Evolutionary conservation across 352 stramenopile species (phyloP).

Genomic region (Globisporangium echinulatum): DNA sequence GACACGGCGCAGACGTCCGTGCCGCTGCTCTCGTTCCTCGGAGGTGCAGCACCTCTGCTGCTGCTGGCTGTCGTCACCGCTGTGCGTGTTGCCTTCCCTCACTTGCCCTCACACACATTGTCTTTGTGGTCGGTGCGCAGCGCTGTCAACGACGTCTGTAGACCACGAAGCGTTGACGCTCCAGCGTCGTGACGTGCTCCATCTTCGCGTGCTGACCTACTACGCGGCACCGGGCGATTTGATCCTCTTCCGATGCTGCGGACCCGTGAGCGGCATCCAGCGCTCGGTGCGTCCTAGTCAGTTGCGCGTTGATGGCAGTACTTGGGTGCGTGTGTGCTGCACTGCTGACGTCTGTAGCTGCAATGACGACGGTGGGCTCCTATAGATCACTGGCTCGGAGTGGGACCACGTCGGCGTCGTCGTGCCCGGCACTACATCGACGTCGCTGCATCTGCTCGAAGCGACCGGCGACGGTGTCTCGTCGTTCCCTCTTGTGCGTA

Average conservation of each 20-base stretch:
- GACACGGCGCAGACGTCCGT: constrained; percentile 29
- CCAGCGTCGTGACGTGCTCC: constrained; percentile 37
- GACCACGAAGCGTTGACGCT: constrained; percentile 24
- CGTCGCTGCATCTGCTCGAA: constrained; percentile 38
- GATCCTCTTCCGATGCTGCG: constrained; percentile 51
- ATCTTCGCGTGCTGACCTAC: constrained; percentile 50
- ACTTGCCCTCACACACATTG: too few relatives aligned
- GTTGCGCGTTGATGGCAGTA: neutral
- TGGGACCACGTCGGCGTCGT: constrained; percentile 64
- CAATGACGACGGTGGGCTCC: neutral
- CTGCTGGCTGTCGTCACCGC: neutral
- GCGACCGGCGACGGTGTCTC: constrained; percentile 63
- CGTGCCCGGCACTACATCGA: constrained; percentile 18
- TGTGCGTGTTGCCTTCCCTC: too few relatives aligned
- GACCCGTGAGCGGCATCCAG: constrained; percentile 37
- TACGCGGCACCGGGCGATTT: constrained; percentile 46
- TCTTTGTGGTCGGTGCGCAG: constrained; percentile 1
- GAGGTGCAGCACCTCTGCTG: constrained; percentile 21
- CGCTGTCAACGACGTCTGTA: constrained; percentile 24
- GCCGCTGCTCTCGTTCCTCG: constrained; percentile 46
- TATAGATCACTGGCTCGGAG: constrained; percentile 46
- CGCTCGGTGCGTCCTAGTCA: constrained; percentile 22
- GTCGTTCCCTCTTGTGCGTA: constrained; percentile 33
- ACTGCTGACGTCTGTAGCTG: too few relatives aligned
- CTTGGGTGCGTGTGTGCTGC: neutral